Evolutionary conservation across 176 grass and related monocot genomes (phyloP).

Genomic region (Typha latifolia): DNA sequence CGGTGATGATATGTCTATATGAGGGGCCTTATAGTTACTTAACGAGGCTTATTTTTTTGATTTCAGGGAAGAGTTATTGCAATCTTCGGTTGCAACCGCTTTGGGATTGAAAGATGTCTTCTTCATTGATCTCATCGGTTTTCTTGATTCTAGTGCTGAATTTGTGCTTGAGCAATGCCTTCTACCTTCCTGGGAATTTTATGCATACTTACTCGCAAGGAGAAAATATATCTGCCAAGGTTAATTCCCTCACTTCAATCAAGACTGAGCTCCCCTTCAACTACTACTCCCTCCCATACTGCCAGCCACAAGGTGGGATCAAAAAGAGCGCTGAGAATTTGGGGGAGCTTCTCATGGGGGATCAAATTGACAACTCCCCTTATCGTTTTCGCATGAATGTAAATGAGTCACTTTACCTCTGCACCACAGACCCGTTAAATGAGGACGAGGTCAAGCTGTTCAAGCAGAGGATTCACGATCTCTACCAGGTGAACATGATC

Average conservation of each 20-base stretch:
- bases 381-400: slow-evolving; percentile 54
- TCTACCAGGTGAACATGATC: slow-evolving; percentile 84
- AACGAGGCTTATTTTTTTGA: too few species aligned
- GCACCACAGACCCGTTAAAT: slow-evolving; percentile 60
- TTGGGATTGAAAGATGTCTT: not conserved
- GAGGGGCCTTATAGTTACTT: too few species aligned
- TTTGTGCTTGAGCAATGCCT: slow-evolving; percentile 29
- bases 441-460: slow-evolving; percentile 52
- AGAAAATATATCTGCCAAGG: slow-evolving; percentile 47
- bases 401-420: slow-evolving; percentile 57
- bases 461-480: slow-evolving; percentile 48
- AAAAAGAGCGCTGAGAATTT: slow-evolving; percentile 80
- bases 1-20: too few species aligned
- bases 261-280: slow-evolving; percentile 73
- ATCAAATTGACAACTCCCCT: slow-evolving; percentile 78
- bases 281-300: slow-evolving; percentile 76
- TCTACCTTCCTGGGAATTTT: slow-evolving; percentile 68
- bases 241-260: slow-evolving; percentile 77
- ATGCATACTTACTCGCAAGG: slow-evolving; percentile 54
- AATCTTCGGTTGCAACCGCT: too few species aligned
- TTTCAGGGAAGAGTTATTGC: too few species aligned
- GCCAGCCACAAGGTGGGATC: slow-evolving; percentile 47
- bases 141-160: slow-evolving; percentile 42
- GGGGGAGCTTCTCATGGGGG: slow-evolving; percentile 78
- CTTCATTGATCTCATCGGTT: slow-evolving; percentile 27